Evolutionary conservation across 441 rosid species (phyloP).

Genomic region (Erysimum cheiri): DNA sequence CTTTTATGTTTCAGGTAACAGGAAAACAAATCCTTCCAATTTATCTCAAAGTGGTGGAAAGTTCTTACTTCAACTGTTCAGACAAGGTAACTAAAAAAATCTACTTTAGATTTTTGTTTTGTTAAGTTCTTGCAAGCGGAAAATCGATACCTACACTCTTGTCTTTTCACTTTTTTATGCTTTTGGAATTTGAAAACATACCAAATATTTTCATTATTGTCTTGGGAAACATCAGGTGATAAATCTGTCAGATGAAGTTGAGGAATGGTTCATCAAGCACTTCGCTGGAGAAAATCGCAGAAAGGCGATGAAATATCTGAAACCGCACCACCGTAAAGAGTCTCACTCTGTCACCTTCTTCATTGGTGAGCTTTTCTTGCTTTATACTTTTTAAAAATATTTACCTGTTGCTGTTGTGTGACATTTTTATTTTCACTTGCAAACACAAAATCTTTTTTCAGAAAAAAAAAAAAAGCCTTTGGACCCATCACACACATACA

Average conservation of each 20-base stretch:
- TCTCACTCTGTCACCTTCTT: slow-evolving; percentile 88
- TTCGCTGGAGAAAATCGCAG: slow-evolving; percentile 79
- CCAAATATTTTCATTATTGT: slow-evolving; percentile 6
- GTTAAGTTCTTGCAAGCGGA: slow-evolving; percentile 36
- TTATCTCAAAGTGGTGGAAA: slow-evolving; percentile 90
- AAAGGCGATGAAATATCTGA: slow-evolving; percentile 89
- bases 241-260: slow-evolving; percentile 86
- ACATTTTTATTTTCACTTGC: slow-evolving; percentile 35
- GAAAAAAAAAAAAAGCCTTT: slow-evolving; percentile 24
- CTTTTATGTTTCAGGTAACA: slow-evolving; percentile 61
- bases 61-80: slow-evolving; percentile 91
- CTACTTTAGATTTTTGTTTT: slow-evolving; percentile 7
- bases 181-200: slow-evolving; percentile 19
- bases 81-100: slow-evolving; percentile 66
- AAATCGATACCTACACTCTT: slow-evolving; percentile 35
- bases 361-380: slow-evolving; percentile 67
- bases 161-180: slow-evolving; percentile 30
- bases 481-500: slow-evolving; percentile 42
- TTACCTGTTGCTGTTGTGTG: slow-evolving; percentile 29
- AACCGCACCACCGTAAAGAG: slow-evolving; percentile 77
- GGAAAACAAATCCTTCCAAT: slow-evolving; percentile 90
- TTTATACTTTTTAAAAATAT: slow-evolving; percentile 7
- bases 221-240: slow-evolving; percentile 66
- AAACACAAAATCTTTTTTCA: slow-evolving; percentile 22
- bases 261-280: slow-evolving; percentile 79